Conservation (phyloP, 192 early-diverging fungal genomes). For the Coemansia sp. region DNA sequence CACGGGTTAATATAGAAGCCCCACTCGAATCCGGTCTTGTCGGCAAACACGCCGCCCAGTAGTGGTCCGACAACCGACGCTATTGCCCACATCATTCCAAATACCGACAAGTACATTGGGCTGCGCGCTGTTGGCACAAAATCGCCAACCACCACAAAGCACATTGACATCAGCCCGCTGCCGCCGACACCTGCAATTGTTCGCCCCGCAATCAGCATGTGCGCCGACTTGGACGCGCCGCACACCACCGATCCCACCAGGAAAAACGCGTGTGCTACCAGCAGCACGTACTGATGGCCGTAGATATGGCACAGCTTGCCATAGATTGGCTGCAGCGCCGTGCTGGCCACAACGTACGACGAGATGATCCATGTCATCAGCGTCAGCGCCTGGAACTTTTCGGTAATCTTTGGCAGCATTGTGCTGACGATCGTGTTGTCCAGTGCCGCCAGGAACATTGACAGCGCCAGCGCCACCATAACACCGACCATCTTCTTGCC, state of each 20-base stretch:
- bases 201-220: conserved; percentile 67
- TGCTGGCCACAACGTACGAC: conserved; percentile 63
- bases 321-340: conserved; percentile 78
- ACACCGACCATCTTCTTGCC: conserved; percentile 36
- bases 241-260: conserved; percentile 56
- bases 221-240: conserved; percentile 57
- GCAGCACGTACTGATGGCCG: conserved; percentile 61
- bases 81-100: conserved; percentile 57
- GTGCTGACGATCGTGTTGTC: conserved; percentile 67
- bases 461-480: conserved; percentile 47
- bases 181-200: conserved; percentile 66
- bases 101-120: conserved; percentile 58
- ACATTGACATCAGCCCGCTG: conserved; percentile 62
- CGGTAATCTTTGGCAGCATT: conserved; percentile 59
- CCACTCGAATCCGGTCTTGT: conserved; percentile 51
- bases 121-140: conserved; percentile 59
- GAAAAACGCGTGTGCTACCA: conserved; percentile 56
- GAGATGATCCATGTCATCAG: conserved; percentile 77
- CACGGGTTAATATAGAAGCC: conserved; percentile 62
- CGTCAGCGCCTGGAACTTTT: conserved; percentile 58
- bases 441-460: conserved; percentile 59
- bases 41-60: conserved; percentile 60
- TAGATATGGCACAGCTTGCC: conserved; percentile 82
- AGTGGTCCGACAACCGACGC: conserved; percentile 59
- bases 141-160: conserved; percentile 67